Base-by-base conservation (phyloP, 768 basidiomycete species). In the Ramaria rubella region DNA sequence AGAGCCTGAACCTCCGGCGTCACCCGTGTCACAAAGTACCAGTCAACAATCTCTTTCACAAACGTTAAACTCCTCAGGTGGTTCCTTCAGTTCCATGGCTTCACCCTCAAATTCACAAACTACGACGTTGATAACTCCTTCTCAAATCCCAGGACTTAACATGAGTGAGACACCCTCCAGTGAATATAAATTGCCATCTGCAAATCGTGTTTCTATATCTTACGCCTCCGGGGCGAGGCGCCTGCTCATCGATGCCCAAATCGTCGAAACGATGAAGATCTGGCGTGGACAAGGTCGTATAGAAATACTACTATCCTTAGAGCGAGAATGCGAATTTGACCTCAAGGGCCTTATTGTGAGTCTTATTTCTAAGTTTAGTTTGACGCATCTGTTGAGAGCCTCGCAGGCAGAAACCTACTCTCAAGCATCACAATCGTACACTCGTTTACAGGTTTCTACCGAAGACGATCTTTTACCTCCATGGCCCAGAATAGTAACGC, bases 191-290 rank as follows among this genome's bases (percentile, higher is more conserved):
- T n/a, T 75, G 0, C 85, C 88, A 8, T 89, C 88, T 40, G 85
- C 87, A 29, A 91, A 90, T 63, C 81, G 89, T 17, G 71, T 99
- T n/a, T 96, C 94, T 7, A 93, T 98, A 68, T 88, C 95, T 0
- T 99, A 96, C 70, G 92, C 93, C 55, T 86, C 86, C 43, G 93
- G 92, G 49, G 86, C 86, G 58, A 77, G 90, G 49, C 80, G 96
- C 38, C 75, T 99, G 49, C 86, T 96, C 26, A 77, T 98, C 57
- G 87, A 98, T 68, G 89, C 95, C 2, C 87, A 87, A 61, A 82
- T 88, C 27, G 90, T 98, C 21, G 83, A 91, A 40, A 78, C 77
- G 49, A 76, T 99, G 55, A 85, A 82, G 62, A 80, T 99, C 9
- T 87, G 81, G 69, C 80, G 96, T 38, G 77, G 78, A 30, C 87